Evolutionary conservation across 228 moss, liverwort and hornwort genomes (phyloP).

Genomic region (Sphagnum fallax): DNA sequence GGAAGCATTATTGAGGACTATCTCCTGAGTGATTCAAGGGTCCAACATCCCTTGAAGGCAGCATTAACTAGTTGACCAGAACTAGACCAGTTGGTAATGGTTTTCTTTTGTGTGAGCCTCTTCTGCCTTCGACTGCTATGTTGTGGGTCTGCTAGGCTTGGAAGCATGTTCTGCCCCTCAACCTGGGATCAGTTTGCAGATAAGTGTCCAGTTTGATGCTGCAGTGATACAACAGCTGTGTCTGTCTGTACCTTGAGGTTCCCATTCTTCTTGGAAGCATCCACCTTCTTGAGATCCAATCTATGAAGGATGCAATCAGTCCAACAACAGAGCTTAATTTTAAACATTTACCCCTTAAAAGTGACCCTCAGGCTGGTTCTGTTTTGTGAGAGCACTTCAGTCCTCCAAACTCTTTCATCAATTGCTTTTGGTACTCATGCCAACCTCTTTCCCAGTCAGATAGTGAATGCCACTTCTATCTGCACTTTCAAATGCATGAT

Average conservation of each 20-base stretch:
- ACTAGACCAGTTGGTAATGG: too few relatives aligned
- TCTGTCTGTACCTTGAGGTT: conserved; percentile 26
- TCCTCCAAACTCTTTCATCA: conserved; percentile 54
- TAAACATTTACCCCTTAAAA: conserved; percentile 53
- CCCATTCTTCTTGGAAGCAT: conserved; percentile 23
- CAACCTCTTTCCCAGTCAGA: conserved; percentile 54
- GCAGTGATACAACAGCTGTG: conserved; percentile 36
- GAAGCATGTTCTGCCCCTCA: conserved; percentile 8
- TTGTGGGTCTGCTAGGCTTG: too few relatives aligned
- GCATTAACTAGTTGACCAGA: too few relatives aligned
- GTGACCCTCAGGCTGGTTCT: conserved; percentile 46
- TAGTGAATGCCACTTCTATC: conserved; percentile 44
- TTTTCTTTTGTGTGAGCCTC: too few relatives aligned
- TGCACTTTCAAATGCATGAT: conserved; percentile 52
- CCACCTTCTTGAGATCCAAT: conserved; percentile 51
- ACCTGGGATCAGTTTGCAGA: conserved; percentile 44
- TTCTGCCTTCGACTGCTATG: too few relatives aligned
- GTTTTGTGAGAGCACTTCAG: conserved; percentile 56
- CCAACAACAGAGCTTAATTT: conserved; percentile 41
- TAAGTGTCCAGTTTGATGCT: conserved; percentile 49
- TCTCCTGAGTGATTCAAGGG: too few relatives aligned
- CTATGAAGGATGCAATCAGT: conserved; percentile 47
- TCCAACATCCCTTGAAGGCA: too few relatives aligned
- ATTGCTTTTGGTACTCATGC: conserved; percentile 57
- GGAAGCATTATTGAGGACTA: too few relatives aligned